Conservation (phyloP, 2,329 filamentous ascomycete genomes). For the Scorias spongiosa region DNA sequence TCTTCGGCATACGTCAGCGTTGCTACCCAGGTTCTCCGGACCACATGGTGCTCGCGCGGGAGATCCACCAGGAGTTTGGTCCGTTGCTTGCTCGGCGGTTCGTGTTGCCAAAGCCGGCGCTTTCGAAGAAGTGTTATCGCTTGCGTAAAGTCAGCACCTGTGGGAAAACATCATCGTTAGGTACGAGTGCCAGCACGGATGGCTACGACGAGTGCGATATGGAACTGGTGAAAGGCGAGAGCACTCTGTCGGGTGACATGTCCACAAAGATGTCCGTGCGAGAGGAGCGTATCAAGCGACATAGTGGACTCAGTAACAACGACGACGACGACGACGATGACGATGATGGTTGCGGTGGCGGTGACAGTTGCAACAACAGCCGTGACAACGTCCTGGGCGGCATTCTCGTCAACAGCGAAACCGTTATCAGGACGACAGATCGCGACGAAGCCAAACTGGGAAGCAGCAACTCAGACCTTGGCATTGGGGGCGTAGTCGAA, state of each 20-base stretch:
- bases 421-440: constrained; percentile 13
- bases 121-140: neutral
- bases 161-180: constrained; percentile 9
- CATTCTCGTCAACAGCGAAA: constrained; percentile 23
- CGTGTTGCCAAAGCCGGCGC: constrained; percentile 1
- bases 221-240: neutral
- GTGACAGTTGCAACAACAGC: constrained; percentile 1
- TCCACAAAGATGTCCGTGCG: constrained; percentile 12
- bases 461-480: constrained; percentile 13
- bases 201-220: constrained; percentile 3
- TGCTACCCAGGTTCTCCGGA: constrained; percentile 30
- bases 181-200: constrained; percentile 3
- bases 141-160: constrained; percentile 2
- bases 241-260: constrained; percentile 11
- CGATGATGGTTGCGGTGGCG: constrained; percentile 2
- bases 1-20: constrained; percentile 30
- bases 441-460: neutral
- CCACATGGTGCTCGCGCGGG: constrained; percentile 27
- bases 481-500: constrained; percentile 1
- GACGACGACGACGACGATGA: constrained; percentile 1
- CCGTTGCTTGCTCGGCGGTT: constrained; percentile 20
- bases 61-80: constrained; percentile 32
- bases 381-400: constrained; percentile 18
- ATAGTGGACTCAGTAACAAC: constrained; percentile 1
- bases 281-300: constrained; percentile 6